Evolutionary conservation across 1,284 basidiomycete genomes (phyloP), one percentile per base, ranked within the genome.

Genomic region (Cryptococcus maquisensis): DNA sequence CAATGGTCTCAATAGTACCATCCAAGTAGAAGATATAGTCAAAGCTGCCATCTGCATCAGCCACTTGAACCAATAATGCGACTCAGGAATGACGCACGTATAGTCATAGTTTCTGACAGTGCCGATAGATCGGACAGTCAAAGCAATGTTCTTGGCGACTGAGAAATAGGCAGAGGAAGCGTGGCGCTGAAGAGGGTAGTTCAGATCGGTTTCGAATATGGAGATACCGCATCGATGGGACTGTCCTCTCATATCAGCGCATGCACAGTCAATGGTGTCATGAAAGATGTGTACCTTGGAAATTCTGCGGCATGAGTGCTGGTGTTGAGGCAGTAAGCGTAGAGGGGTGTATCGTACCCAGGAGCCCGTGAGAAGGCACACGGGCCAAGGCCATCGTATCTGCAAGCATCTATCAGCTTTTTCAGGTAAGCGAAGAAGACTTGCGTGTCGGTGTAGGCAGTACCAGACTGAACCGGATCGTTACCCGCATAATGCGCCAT

Each of bases 331-430:
- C 79, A 82, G 13, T 82, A 74, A 0, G 84, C 81, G 50, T 85
- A 82, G 57, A 80, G 70, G 3, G 85, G 85, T 61, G 84, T 86
- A 66, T 86, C 84, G 65, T 86, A 86, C 42, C 82, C 81, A 16
- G 37, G 24, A 26, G n/a, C 23, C n/a, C 13, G 20, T 41, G 15
- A 52, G 24, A 23, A 45, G 23, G 44, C 49, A 36, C 37, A 55
- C 44, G 44, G 44, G 28, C 44, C 44, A 24, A 45, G 28, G 21
- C 44, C 44, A 23, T 45, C 24, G 28, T 24, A 45, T 18, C 39
- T 40, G 39, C 20, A 9, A 8, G n/a, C n/a, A 40, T n/a, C 16
- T n/a, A n/a, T 40, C 16, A n/a, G 20, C n/a, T 40, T 15, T 21
- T 13, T n/a, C n/a, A n/a, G n/a, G n/a, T n/a, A 16, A 40, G 8